Conservation (phyloP, 2,329 filamentous ascomycete genomes). For the Talaromyces sp. region DNA sequence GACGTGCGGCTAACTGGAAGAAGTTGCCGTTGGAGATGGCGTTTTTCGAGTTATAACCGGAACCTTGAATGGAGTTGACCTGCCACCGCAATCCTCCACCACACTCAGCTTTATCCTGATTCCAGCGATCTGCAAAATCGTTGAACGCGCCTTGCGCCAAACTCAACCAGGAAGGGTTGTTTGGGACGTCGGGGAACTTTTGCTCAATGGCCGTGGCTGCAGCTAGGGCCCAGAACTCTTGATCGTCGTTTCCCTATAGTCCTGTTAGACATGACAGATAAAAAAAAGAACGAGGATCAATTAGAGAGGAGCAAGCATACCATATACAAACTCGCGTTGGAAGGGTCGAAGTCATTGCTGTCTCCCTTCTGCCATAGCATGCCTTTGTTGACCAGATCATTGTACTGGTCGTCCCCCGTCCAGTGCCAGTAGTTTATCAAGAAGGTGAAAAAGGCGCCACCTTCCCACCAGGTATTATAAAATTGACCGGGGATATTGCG, state of each 20-base stretch:
- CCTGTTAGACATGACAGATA: not conserved
- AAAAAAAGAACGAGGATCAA: no score
- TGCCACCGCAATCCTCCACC: constrained; percentile 75
- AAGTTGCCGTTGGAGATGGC: constrained; percentile 48
- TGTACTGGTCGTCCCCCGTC: constrained; percentile 65
- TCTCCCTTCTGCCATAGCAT: constrained; percentile 67
- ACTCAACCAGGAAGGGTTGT: constrained; percentile 66
- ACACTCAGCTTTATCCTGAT: constrained; percentile 51
- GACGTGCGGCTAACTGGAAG: constrained; percentile 53
- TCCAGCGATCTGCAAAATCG: constrained; percentile 67
- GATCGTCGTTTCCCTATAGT: constrained; percentile 42
- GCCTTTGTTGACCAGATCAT: constrained; percentile 58
- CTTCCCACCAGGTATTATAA: constrained; percentile 57
- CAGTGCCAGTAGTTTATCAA: constrained; percentile 79
- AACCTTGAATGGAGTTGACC: constrained; percentile 63
- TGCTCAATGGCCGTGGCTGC: constrained; percentile 71
- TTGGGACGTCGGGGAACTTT: constrained; percentile 57
- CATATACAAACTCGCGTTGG: constrained; percentile 24
- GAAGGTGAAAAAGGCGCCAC: constrained; percentile 58
- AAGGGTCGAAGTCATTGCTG: constrained; percentile 68
- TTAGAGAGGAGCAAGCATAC: constrained; percentile 19
- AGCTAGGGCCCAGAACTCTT: constrained; percentile 75
- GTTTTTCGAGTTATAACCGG: constrained; percentile 54
- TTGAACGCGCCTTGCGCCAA: constrained; percentile 76
- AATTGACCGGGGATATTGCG: constrained; percentile 42